phyloP scores from a whole-genome alignment of 2,329 filamentous ascomycete genomes.

The Aspergillus brasiliensis region DNA sequence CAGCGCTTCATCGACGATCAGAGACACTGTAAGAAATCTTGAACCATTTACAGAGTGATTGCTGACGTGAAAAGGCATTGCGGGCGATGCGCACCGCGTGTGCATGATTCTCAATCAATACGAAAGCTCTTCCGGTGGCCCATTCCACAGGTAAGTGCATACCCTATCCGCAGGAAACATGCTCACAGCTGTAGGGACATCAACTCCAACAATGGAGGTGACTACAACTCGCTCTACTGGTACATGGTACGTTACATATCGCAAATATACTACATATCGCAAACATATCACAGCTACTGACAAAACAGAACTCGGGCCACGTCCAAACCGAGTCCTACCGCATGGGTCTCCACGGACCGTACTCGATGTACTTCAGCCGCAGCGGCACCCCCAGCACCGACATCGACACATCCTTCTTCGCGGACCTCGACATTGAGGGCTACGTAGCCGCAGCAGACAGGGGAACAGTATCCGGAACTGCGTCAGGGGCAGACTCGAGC shows the following conservation, averaged over 20 bases:
- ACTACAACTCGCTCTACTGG: constrained; percentile 62
- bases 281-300: constrained; percentile 7
- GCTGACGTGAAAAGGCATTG: constrained; percentile 25
- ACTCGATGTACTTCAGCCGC: constrained; percentile 62
- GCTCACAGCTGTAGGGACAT: constrained; percentile 52
- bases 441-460: constrained; percentile 60
- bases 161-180: neutral
- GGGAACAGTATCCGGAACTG: constrained; percentile 63
- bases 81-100: constrained; percentile 53
- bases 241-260: constrained; percentile 54
- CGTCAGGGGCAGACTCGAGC: constrained; percentile 56
- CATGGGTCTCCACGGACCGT: constrained; percentile 67
- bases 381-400: constrained; percentile 56
- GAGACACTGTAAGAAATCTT: constrained; percentile 53
- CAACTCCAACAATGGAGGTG: constrained; percentile 64
- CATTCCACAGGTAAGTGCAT: constrained; percentile 57
- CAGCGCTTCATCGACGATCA: constrained; percentile 70
- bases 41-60: neutral
- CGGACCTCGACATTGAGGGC: constrained; percentile 58
- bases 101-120: constrained; percentile 62
- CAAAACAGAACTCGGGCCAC: constrained; percentile 60
- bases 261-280: no score
- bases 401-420: constrained; percentile 62
- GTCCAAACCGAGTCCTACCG: constrained; percentile 64
- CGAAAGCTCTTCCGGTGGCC: constrained; percentile 66